Evolutionary conservation across 805 yeast genomes (phyloP), one percentile per base, ranked within the genome.

Genomic region (Lachancea waltii): DNA sequence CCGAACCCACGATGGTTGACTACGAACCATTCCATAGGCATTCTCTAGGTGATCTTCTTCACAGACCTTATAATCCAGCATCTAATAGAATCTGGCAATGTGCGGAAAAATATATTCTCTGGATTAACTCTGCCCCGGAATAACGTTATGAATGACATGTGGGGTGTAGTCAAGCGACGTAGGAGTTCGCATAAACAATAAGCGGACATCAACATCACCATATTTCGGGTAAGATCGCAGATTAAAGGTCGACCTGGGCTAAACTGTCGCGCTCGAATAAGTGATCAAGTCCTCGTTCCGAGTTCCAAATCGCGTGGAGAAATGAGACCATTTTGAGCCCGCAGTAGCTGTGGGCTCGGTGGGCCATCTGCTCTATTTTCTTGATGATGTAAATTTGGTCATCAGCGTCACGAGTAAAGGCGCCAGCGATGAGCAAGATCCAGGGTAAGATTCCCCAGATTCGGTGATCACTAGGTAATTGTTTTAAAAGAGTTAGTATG

Each of bases 331-430:
- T 49, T 29, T 44, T 50, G 22, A 39, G 33, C 7, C 52, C 48
- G 21, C 43, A 43, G 33, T 51, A 46, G 21, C 50, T 47, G 34
- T 51, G 53, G 6, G 50, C 48, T 1, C 49, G 40, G 10, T 46
- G 49, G 5, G 51, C 49, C 41, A 47, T 46, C 10, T 41, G 38
- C 21, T 42, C 37, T 8, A 38, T 42, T 10, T 35, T 38, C 18
- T 44, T 45, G 19, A 42, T 32, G 14, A 49, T 43, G 20, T 38
- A 34, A 13, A 43, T 41, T 30, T 42, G 48, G 14, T 42, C 39
- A 11, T 22, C 21, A 9, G 36, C 29, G n/a, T 33, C 35, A 4
- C 23, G 15, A 7, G 31, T 40, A 27, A 44, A 44, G 11, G 38
- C 33, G 13, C 48, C 47, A 8, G 43, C 30, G 3, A 41, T 18